Base-by-base conservation (phyloP, 2,329 filamentous ascomycete genomes). In the Aspergillus fijiensis region DNA sequence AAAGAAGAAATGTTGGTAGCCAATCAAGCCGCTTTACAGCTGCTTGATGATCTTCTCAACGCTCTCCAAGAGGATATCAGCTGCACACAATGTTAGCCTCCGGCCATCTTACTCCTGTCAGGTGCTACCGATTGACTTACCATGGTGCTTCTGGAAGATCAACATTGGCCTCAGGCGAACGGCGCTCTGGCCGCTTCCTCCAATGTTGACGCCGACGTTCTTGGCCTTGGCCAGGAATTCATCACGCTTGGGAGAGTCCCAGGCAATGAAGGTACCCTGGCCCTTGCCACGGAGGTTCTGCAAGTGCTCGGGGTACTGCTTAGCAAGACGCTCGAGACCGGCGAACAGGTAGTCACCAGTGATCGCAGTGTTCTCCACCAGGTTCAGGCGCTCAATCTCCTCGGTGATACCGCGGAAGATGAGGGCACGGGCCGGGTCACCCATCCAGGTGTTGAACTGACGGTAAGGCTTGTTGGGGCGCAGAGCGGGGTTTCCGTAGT, bases 361-460 rank as follows among this genome's bases (percentile, higher is more conserved):
- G 60, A 80, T 78, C 39, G 90, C 90, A 2, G 93, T 96, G 78
- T 92, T 83, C 72, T 86, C 81, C 55, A 96, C 91, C n/a, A 96
- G 84, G 70, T 89, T 85, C 59, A 90, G 82, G 54, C 86, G 82
- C 77, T 92, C 81, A 59, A 96, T 88, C 80, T 96, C 92, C 60
- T 90, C 79, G 72, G 94, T 85, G 79, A 96, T 96, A 71, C 87
- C 89, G 64, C 90, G 87, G 88, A 96, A 96, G 66, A 96, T 84
- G 61, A 96, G 81, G 16, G 90, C 91, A 61, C 91, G 88, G 14
- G 89, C 88, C 16, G 92, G 92, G 79, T 96, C 92, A 70, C 92
- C 92, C 89, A 96, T 96, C 92, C 92, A 96, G 52, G 92, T 96
- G 84, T 96, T 96, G 84, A 96, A 96, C 79, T 96, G 92, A 63